Conservation (phyloP, 768 basidiomycete genomes). For the Mrakia frigida region DNA sequence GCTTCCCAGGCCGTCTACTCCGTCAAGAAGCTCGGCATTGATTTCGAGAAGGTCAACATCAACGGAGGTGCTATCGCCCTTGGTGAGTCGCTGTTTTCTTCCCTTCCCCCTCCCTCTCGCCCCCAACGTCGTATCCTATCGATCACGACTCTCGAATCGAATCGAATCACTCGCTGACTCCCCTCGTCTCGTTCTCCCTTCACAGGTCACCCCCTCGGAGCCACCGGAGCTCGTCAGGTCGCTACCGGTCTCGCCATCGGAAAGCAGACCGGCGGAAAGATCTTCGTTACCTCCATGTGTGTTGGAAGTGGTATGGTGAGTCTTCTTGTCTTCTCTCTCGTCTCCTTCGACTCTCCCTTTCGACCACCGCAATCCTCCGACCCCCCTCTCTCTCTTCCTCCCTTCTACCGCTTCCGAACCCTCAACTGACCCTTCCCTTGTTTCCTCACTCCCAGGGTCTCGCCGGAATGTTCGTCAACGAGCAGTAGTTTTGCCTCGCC, state of each 20-base stretch:
- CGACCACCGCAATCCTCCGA: too few relatives aligned
- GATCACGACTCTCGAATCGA: conserved; percentile 5
- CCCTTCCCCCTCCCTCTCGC: conserved; percentile 71
- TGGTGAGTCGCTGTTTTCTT: conserved; percentile 20
- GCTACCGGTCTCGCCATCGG: conserved; percentile 78
- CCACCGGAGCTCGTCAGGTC: conserved; percentile 81
- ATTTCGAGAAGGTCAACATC: conserved; percentile 73
- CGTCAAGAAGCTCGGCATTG: conserved; percentile 63
- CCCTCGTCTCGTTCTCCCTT: neutral
- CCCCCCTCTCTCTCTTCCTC: too few relatives aligned
- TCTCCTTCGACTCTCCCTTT: too few relatives aligned
- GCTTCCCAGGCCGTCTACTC: conserved; percentile 73
- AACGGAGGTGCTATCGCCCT: conserved; percentile 85
- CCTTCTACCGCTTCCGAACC: too few relatives aligned
- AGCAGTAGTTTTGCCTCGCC: conserved; percentile 43
- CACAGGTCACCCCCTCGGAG: conserved; percentile 40
- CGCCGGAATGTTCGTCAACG: conserved; percentile 78
- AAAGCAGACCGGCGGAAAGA: conserved; percentile 65
- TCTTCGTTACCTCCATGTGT: conserved; percentile 89
- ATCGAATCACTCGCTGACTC: neutral
- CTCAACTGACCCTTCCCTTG: too few relatives aligned
- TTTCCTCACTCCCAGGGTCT: conserved; percentile 51
- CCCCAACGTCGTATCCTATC: conserved; percentile 56
- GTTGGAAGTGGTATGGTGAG: conserved; percentile 74
- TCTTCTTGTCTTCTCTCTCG: too few relatives aligned